Evolutionary conservation across 495 filamentous ascomycete genomes (phyloP), one percentile per base, ranked within the genome.

Genomic region (Evernia prunastri): DNA sequence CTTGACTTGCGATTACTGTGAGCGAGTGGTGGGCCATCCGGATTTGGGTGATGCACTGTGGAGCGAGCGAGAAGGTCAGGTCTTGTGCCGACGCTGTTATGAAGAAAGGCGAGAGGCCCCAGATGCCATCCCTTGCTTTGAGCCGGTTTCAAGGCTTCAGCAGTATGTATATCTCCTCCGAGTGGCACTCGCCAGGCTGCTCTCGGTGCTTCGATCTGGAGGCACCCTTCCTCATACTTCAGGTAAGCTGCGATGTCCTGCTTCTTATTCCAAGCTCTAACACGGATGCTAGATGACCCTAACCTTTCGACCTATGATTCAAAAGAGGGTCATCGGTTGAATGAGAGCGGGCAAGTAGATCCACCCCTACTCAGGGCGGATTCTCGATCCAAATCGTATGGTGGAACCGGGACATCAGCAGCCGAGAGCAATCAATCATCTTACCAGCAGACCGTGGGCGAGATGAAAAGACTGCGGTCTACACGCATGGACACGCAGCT

Each of bases 401-500:
- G 79, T 25, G 89, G 85, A 17, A 82, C 82, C n/a, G 89, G 84
- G 18, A 80, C 82, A 36, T 83, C 88, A 60, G 78, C 75, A 63
- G 75, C 80, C 31, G 79, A 87, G 56, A 64, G 67, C 25, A 67
- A 65, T 36, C 85, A 85, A 69, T 88, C 88, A 35, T 92, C 91
- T 20, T 96, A 97, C 70, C 92, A 96, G 74, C 93, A 95, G 74
- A 94, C 93, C 31, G 88, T 99, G 56, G 93, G 92, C 61, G 92
- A 97, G 76, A 95, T 99, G 76, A 86, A 89, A 63, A 83, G 94
- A 64, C 75, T 97, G 59, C 85, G 92, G 61, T 97, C 94, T 54
- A 96, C 92, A 29, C 87, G 95, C 29, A 87, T 97, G 74, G 93
- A 97, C 67, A 91, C 92, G 63, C 90, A 93, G 64, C 78, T 99